Conservation (phyloP, 306 rosid species). For the Ochetophila trinervis region DNA sequence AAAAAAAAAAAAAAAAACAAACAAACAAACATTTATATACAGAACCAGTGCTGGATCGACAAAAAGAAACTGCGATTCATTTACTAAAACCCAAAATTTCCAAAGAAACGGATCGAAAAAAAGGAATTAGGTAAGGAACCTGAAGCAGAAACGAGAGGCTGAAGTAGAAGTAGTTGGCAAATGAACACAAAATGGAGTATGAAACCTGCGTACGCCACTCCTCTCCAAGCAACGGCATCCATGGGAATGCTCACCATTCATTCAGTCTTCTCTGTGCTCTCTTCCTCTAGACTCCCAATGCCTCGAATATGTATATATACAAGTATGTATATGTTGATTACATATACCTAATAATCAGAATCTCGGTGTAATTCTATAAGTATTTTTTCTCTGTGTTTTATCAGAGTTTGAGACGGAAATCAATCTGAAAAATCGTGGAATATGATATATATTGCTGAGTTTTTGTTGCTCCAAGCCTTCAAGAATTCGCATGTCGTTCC, state of each 20-base stretch:
- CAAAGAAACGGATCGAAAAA: conserved; percentile 27
- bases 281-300: not conserved
- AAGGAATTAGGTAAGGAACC: conserved; percentile 37
- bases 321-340: not conserved
- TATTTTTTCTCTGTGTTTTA: not conserved
- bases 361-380: not conserved
- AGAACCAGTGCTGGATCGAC: conserved; percentile 1
- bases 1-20: no score
- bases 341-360: not conserved
- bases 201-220: conserved; percentile 51
- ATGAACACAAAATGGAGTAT: conserved; percentile 71
- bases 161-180: conserved; percentile 78
- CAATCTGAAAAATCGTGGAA: not conserved
- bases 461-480: not conserved
- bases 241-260: conserved; percentile 37
- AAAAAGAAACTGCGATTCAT: not conserved
- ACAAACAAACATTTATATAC: not conserved
- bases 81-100: not conserved
- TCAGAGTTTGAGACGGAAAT: not conserved
- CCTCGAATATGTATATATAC: not conserved
- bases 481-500: conserved; percentile 33
- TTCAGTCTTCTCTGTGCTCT: conserved; percentile 32
- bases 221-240: conserved; percentile 64
- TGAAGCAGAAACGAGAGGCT: conserved; percentile 83
- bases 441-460: not conserved